These are phyloP conservation scores for Ascosphaera aggregata DNA, from an alignment of 2,329 filamentous ascomycete species.

Conservation along the genomic window DNA sequence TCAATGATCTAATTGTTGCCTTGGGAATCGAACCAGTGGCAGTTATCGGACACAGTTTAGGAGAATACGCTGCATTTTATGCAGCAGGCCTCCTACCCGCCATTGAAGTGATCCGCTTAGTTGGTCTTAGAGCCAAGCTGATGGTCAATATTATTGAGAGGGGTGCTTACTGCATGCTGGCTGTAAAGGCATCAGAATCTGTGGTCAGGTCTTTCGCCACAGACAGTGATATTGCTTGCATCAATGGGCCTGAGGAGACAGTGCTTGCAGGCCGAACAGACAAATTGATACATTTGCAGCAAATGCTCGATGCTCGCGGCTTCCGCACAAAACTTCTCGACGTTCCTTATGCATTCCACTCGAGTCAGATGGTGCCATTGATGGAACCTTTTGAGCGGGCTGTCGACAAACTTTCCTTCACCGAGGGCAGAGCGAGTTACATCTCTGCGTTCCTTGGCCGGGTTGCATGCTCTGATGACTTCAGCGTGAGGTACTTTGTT, in stretches of 20 bases:
- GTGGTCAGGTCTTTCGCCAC: constrained; percentile 6
- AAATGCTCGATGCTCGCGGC: constrained; percentile 26
- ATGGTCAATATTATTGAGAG: constrained; percentile 40
- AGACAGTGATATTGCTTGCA: constrained; percentile 35
- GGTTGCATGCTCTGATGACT: constrained; percentile 32
- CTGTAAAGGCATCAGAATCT: constrained; percentile 21
- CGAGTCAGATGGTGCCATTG: constrained; percentile 39
- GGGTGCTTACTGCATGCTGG: constrained; percentile 43
- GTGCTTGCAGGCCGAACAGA: constrained; percentile 42
- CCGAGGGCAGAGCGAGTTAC: constrained; percentile 34
- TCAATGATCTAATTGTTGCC: constrained; percentile 13
- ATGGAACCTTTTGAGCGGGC: constrained; percentile 33
- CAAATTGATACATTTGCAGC: constrained; percentile 31
- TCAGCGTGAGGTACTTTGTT: constrained; percentile 39
- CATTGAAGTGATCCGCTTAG: constrained; percentile 32
- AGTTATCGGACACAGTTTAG: constrained; percentile 15
- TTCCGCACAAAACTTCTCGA: constrained; percentile 40
- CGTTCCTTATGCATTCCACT: constrained; percentile 45
- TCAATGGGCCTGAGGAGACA: constrained; percentile 52
- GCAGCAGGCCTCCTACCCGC: constrained; percentile 15
- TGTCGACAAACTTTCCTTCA: constrained; percentile 30
- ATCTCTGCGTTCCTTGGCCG: constrained; percentile 44
- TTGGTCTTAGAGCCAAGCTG: constrained; percentile 42
- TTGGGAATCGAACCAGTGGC: constrained; percentile 10
- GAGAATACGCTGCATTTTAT: constrained; percentile 18